Conservation (phyloP, 306 rosid genomes). For the Prunus dulcis region DNA sequence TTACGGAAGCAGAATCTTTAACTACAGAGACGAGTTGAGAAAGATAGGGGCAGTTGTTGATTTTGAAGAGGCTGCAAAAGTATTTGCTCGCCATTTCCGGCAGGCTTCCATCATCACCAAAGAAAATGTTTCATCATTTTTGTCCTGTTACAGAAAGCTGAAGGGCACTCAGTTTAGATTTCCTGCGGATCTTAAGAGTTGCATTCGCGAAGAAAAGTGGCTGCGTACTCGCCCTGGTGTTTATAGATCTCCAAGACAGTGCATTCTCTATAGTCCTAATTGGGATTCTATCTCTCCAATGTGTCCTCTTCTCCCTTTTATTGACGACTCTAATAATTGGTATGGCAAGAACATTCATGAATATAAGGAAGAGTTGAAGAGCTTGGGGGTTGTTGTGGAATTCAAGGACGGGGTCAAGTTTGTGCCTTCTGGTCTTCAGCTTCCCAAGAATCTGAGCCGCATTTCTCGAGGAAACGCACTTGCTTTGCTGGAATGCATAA, state of each 20-base stretch:
- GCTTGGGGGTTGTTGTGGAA: conserved; percentile 44
- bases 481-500: conserved; percentile 52
- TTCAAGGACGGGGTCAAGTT: conserved; percentile 48
- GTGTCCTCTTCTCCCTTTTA: conserved; percentile 52
- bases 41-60: conserved; percentile 49
- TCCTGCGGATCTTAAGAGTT: conserved; percentile 25
- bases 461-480: conserved; percentile 38
- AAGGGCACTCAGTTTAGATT: conserved; percentile 18
- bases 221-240: conserved; percentile 45
- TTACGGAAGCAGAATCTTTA: conserved; percentile 35
- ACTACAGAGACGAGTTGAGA: conserved; percentile 35
- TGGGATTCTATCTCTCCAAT: conserved; percentile 58
- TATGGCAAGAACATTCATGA: conserved; percentile 44
- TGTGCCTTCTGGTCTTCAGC: conserved; percentile 29
- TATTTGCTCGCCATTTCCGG: conserved; percentile 33
- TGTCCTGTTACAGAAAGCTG: conserved; percentile 42
- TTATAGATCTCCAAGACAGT: conserved; percentile 39
- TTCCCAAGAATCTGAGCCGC: conserved; percentile 36
- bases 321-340: conserved; percentile 42
- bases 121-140: conserved; percentile 41
- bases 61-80: conserved; percentile 40
- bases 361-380: conserved; percentile 50
- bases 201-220: conserved; percentile 41
- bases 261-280: conserved; percentile 56
- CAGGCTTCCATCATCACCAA: conserved; percentile 27